These are phyloP conservation scores for Wickerhamiella australiensis DNA, from an alignment of 805 yeast species.

Conservation along the genomic window DNA sequence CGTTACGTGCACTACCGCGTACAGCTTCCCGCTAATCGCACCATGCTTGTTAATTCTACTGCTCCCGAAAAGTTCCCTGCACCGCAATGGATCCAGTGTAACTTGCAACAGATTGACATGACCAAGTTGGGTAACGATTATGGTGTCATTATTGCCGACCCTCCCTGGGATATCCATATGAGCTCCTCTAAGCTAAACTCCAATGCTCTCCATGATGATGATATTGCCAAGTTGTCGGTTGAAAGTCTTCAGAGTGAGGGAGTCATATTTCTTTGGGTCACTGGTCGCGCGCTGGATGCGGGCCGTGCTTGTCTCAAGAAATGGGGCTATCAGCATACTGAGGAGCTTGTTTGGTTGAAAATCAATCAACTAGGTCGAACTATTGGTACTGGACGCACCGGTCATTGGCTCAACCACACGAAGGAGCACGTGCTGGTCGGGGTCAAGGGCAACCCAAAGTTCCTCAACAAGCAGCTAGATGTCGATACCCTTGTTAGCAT, in stretches of 20 bases:
- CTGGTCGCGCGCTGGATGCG: constrained; percentile 83
- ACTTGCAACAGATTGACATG: constrained; percentile 63
- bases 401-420: constrained; percentile 94
- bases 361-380: constrained; percentile 79
- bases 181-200: constrained; percentile 30
- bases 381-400: constrained; percentile 90
- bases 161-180: constrained; percentile 96
- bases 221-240: constrained; percentile 54
- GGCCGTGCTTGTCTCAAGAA: constrained; percentile 63
- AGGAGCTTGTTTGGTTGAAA: constrained; percentile 84
- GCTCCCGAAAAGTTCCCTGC: neutral
- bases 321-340: constrained; percentile 74
- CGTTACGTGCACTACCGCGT: constrained; percentile 60
- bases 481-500: constrained; percentile 67
- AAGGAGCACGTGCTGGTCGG: constrained; percentile 86
- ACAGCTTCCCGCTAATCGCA: constrained; percentile 4
- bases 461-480: constrained; percentile 59
- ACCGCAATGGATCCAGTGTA: constrained; percentile 75
- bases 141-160: constrained; percentile 71
- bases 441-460: constrained; percentile 61
- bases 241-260: constrained; percentile 72
- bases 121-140: constrained; percentile 64
- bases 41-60: neutral
- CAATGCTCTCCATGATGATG: constrained; percentile 44
- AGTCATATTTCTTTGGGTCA: constrained; percentile 77